phyloP scores from a whole-genome alignment of 345 rosid species.

The Stellera chamaejasme region DNA sequence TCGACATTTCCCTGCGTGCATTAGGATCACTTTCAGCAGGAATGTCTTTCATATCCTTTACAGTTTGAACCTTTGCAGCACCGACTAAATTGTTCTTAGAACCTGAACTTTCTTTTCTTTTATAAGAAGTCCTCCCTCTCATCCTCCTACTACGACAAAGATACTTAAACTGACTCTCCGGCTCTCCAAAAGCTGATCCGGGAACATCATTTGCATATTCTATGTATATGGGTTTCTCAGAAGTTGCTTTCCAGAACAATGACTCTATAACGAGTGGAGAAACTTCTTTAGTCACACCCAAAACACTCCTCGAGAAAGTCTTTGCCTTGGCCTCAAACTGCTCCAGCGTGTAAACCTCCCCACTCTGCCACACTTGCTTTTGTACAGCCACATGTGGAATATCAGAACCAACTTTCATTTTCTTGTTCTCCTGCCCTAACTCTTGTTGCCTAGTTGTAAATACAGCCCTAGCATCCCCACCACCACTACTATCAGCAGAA shows the following conservation, averaged over 20 bases:
- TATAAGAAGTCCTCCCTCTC: constrained; percentile 56
- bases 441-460: constrained; percentile 98
- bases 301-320: constrained; percentile 56
- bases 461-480: constrained; percentile 59
- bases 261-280: constrained; percentile 70
- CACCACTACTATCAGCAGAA: constrained; percentile 19
- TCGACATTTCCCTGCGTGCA: constrained; percentile 21
- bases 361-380: constrained; percentile 99
- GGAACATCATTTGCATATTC: constrained; percentile 99
- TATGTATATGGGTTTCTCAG: constrained; percentile 73
- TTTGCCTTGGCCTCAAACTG: constrained; percentile 86
- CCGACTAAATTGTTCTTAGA: constrained; percentile 22
- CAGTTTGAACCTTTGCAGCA: constrained; percentile 11
- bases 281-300: constrained; percentile 66
- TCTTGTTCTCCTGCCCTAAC: constrained; percentile 68
- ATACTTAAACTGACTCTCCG: constrained; percentile 55
- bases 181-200: constrained; percentile 90
- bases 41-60: constrained; percentile 20
- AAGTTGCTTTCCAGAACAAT: constrained; percentile 86
- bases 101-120: constrained; percentile 33
- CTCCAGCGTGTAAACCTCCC: constrained; percentile 85
- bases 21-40: constrained; percentile 17
- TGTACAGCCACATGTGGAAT: constrained; percentile 39
- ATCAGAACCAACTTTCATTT: constrained; percentile 32
- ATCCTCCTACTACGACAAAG: constrained; percentile 62